Conservation (phyloP, 768 basidiomycete species). For the Lepiota venenata region DNA sequence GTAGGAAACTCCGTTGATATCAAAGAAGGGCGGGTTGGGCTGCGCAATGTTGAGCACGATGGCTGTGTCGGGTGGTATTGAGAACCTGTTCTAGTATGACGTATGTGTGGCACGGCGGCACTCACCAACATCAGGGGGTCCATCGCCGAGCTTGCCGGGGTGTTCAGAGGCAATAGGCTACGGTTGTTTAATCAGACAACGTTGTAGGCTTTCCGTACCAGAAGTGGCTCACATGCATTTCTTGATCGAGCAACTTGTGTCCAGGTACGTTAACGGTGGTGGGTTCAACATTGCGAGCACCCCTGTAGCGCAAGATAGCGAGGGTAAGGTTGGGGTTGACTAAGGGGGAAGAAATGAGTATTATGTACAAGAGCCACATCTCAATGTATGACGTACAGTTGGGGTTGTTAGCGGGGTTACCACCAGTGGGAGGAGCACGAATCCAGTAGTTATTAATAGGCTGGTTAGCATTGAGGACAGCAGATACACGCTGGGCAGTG, state of each 20-base stretch:
- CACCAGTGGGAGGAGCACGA: slow-evolving; percentile 36
- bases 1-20: slow-evolving; percentile 8
- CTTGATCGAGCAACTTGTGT: slow-evolving; percentile 11
- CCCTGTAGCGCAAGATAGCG: slow-evolving; percentile 39
- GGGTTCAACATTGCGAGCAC: slow-evolving; percentile 35
- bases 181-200: slow-evolving; percentile 8
- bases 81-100: too few species aligned
- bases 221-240: slow-evolving; percentile 1
- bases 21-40: slow-evolving; percentile 9
- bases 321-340: slow-evolving; percentile 31
- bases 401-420: slow-evolving; percentile 10
- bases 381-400: background rate
- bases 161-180: slow-evolving; percentile 13
- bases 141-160: slow-evolving; percentile 4
- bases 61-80: background rate
- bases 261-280: slow-evolving; percentile 14
- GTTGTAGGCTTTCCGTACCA: background rate
- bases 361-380: background rate
- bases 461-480: slow-evolving; percentile 26
- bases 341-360: background rate
- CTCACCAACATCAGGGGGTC: slow-evolving; percentile 9
- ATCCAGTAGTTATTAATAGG: slow-evolving; percentile 37
- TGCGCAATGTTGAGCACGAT: background rate
- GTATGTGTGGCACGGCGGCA: too few species aligned
- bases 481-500: slow-evolving; percentile 26